Base-by-base conservation (phyloP, 1,284 basidiomycete species). In the Fomitopsis betulina region DNA sequence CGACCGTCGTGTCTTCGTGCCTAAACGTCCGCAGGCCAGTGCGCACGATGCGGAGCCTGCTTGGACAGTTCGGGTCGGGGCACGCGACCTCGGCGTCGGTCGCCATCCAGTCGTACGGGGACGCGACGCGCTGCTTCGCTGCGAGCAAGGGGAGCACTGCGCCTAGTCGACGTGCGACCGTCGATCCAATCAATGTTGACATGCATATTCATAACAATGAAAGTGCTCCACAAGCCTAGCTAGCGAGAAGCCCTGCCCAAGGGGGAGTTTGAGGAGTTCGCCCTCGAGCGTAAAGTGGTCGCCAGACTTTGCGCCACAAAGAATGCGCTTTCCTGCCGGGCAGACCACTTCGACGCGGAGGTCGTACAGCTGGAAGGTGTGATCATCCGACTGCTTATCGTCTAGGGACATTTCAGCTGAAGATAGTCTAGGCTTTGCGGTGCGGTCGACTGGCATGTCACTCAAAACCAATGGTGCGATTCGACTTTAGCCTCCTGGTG, bases 21-120 rank as follows among this genome's bases (percentile, higher is more conserved):
- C 71, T 78, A 67, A 87, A 87, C 10, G 69, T 76, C 54, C 84
- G 70, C 58, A 79, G 54, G 1, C 78, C 79, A 0, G 76, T 80
- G 50, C 84, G 75, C 5, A 71, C 69, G 32, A 87, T 84, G 60
- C 69, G 78, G 66, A 86, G 64, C n/a, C 74, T 73, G 2, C 84
- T 84, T 35, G 75, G 78, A 68, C 85, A 87, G 59, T 83, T 71
- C 1, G 85, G 84, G 65, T 87, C 85, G 0, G 84, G 85, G 64
- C 85, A 87, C 0, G 83, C 85, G 21, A 87, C 71, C 60, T 85
- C 80, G 0, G 76, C 77, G 62, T 87, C 85, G 1, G 83, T 84
- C 4, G 82, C 73, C 80, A 88, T 86, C 85, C 86, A 87, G 66
- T 87, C 86, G 58, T 82, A 78, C 1, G 72, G 62, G 53, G 83